Evolutionary conservation across 768 basidiomycete species (phyloP), one percentile per base, ranked within the genome.

Genomic region (Dentipellis sp.): DNA sequence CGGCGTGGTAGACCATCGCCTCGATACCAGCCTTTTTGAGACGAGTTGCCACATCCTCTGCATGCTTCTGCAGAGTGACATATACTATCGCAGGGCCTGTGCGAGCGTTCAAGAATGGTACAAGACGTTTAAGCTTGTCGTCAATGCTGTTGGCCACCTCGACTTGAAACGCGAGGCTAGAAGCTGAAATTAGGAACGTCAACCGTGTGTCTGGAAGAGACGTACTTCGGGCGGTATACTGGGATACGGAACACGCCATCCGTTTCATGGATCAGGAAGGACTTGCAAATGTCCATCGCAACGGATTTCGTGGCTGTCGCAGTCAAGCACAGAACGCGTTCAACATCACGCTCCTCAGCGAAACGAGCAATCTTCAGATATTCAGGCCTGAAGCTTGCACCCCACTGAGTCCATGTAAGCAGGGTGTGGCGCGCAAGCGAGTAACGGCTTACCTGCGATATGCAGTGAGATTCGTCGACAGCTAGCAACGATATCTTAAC

Each of bases 381-480:
- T 53, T 71, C 74, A 2, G 73, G 74, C 1, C 74, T 71, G 62
- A 78, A 77, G 36, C 71, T 72, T 4, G 71, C 66, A 6, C 74
- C 75, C 75, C 76, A 75, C 71, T 74, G 49, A 2, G 16, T 21
- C 34, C 40, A 36, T 34, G 23, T 56, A n/a, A 42, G 37, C 14
- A 29, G 3, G 29, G 49, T 16, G n/a, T 38, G 35, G 19, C 21
- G 3, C 34, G 54, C 7, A 42, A 51, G 22, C n/a, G 53, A 22
- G 5, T 16, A 34, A 22, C 12, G 1, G 54, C 55, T 11, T 10
- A 72, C 72, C 64, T 75, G 73, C 0, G 74, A 74, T 36, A 76
- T 72, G 59, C 77, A 78, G 54, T 78, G 77, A 1, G 75, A 74
- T 60, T 78, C 77, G 52, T 79, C 78, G 0, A 80, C 72, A 0